phyloP scores from a whole-genome alignment of 2,329 filamentous ascomycete genomes.

The Paracamarosporium sp. region DNA sequence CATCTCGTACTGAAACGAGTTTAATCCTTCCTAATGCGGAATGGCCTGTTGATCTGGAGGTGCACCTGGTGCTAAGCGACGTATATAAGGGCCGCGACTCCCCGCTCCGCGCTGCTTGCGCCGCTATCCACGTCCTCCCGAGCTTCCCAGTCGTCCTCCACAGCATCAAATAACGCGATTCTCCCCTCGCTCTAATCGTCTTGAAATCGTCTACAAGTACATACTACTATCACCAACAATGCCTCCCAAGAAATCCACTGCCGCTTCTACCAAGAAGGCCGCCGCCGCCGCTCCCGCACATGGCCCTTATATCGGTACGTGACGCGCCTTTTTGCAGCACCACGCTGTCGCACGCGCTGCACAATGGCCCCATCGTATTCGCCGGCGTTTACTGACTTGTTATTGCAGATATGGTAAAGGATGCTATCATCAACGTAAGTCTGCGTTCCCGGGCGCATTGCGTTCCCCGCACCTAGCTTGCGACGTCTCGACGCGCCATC shows the following conservation, averaged over 20 bases:
- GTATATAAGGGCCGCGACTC: conserved; percentile 39
- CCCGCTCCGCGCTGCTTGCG: conserved; percentile 33
- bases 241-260: conserved; percentile 69
- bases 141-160: conserved; percentile 29
- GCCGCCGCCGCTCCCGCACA: conserved; percentile 61
- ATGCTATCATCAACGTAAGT: conserved; percentile 75
- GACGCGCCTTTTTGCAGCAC: conserved; percentile 53
- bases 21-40: conserved; percentile 40
- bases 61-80: conserved; percentile 31
- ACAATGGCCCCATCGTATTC: conserved; percentile 53
- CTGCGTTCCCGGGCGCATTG: conserved; percentile 57
- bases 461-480: conserved; percentile 43
- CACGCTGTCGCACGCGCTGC: conserved; percentile 54
- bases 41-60: conserved; percentile 39
- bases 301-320: conserved; percentile 70
- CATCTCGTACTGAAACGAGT: conserved; percentile 10
- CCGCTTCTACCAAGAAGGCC: conserved; percentile 65
- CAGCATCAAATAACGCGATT: conserved; percentile 26
- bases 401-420: conserved; percentile 73
- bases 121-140: conserved; percentile 26
- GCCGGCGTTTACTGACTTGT: conserved; percentile 61
- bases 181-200: conserved; percentile 44
- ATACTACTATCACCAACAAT: conserved; percentile 54
- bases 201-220: conserved; percentile 27
- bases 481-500: conserved; percentile 41